Evolutionary conservation across 2,329 filamentous ascomycete species (phyloP), one percentile per base, ranked within the genome.

Genomic region (Mycogone perniciosa): DNA sequence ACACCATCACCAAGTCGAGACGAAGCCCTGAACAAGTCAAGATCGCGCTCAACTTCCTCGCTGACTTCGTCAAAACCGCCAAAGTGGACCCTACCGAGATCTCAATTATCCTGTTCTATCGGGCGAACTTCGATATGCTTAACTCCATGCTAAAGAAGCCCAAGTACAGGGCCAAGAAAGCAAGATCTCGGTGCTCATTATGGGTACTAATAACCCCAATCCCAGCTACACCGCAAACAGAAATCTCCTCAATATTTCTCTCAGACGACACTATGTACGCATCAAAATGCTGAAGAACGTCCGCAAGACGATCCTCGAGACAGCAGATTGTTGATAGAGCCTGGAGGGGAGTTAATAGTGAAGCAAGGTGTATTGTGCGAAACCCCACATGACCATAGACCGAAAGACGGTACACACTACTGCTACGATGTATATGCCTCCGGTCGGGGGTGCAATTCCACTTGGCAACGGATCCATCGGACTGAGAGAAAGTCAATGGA

Each of bases 191-290:
- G 42, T 59, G 1, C 51, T 59, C n/a, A 47, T 64, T 26, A 55
- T 62, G 13, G 54, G 56, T 5, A 59, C 57, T 2, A 53, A 20
- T 6, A 5, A 1, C 1, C 2, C 8, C 7, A 56, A 57, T 0
- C 50, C 54, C 2, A 55, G 58, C 2, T 60, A 57, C 50, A 57
- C 55, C 0, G 29, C 39, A 0, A 34, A 55, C 11, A 27, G 39
- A 20, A 39, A 53, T 26, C 54, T 52, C 1, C 52, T 62, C 2
- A 59, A 59, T 20, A 53, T 59, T 2, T 42, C 56, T 34, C 42
- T 60, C 11, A 60, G 55, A 3, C 55, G 58, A 1, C 52, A 56
- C n/a, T n/a, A n/a, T n/a, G n/a, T n/a, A n/a, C n/a, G n/a, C n/a
- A n/a, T n/a, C n/a, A n/a, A n/a, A n/a, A n/a, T n/a, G n/a, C n/a